These are phyloP conservation scores for Tetrastigma voinierianum DNA, from an alignment of 164 flowering plant species.

Conservation along the genomic window DNA sequence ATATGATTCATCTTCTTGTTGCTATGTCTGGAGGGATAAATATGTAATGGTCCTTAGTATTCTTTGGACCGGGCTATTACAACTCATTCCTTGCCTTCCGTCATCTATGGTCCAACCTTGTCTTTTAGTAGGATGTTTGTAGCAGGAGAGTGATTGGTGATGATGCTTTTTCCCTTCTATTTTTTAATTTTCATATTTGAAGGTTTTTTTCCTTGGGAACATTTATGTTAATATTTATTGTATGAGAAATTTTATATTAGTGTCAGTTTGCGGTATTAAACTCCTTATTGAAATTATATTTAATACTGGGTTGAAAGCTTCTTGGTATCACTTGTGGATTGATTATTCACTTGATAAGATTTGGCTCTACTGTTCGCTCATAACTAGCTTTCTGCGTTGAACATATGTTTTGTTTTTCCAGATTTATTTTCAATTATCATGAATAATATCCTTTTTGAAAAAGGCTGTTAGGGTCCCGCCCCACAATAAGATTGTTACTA, in stretches of 20 bases:
- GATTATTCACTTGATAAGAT: not conserved
- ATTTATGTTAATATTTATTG: conserved; percentile 33
- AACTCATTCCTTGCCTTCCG: conserved; percentile 6
- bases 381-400: not conserved
- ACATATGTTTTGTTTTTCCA: not conserved
- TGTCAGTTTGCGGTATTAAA: conserved; percentile 24
- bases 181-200: conserved; percentile 11
- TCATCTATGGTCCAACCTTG: conserved; percentile 20
- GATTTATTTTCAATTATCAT: no score
- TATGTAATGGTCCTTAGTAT: conserved; percentile 8
- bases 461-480: no score
- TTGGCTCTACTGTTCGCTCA: no score
- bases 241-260: conserved; percentile 28
- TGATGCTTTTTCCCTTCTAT: conserved; percentile 13
- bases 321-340: not conserved
- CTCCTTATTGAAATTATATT: conserved; percentile 7
- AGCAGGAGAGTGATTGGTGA: conserved; percentile 29
- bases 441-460: no score
- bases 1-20: not conserved
- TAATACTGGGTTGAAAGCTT: conserved; percentile 18
- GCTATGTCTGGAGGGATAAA: conserved; percentile 1
- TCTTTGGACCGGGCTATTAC: conserved; percentile 7
- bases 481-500: no score
- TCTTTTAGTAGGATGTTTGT: conserved; percentile 21
- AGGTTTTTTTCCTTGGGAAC: conserved; percentile 13